These are phyloP conservation scores for Streptanthus diversifolius DNA, from an alignment of 345 rosid genomes.

Conservation along the genomic window DNA sequence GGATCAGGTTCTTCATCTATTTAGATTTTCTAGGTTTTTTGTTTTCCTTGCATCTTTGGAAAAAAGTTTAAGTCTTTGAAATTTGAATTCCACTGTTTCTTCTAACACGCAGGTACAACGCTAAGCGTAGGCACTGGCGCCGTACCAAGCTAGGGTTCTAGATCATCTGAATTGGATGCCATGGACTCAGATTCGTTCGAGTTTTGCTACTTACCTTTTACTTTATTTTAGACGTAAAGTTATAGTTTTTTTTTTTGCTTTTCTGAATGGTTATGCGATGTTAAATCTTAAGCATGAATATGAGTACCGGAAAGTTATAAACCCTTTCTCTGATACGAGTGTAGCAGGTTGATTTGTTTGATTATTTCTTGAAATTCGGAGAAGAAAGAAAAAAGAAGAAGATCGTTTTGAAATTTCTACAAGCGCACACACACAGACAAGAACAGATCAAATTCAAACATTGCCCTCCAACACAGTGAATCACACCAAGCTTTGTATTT, in stretches of 20 bases:
- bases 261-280: background rate
- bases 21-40: background rate
- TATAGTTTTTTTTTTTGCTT: background rate
- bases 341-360: background rate
- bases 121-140: constrained; percentile 72
- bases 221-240: background rate
- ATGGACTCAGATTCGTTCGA: background rate
- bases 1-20: constrained; percentile 39
- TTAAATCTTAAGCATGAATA: background rate
- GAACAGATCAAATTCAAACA: constrained; percentile 1
- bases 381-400: background rate
- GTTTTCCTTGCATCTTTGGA: background rate
- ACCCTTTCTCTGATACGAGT: background rate
- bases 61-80: background rate
- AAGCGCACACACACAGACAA: background rate
- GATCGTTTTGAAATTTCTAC: background rate
- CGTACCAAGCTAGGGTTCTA: constrained; percentile 54
- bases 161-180: background rate
- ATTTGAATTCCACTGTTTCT: background rate
- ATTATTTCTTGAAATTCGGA: background rate
- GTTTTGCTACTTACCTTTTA: background rate
- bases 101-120: constrained; percentile 44
- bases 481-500: background rate
- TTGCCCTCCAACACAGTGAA: background rate
- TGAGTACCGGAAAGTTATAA: background rate